Evolutionary conservation across 441 rosid species (phyloP).

Genomic region (Erysimum cheiri): DNA sequence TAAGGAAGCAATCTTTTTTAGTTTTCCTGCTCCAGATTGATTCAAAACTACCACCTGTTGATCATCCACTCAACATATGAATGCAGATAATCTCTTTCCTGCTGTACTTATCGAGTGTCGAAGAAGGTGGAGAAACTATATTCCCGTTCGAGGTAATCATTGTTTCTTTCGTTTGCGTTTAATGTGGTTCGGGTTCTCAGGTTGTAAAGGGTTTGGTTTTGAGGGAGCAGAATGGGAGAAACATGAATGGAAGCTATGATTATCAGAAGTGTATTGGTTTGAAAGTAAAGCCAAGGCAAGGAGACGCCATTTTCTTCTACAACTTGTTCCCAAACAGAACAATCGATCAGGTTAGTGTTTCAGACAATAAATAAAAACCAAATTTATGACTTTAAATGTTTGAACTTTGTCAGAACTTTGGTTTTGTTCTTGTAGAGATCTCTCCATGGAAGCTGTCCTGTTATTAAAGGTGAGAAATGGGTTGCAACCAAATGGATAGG

Average conservation of each 20-base stretch:
- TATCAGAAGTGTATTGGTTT: conserved; percentile 56
- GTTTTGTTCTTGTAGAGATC: conserved; percentile 53
- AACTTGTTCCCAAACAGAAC: conserved; percentile 63
- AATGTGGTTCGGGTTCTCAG: background rate
- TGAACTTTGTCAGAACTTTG: conserved; percentile 1
- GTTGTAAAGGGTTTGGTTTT: conserved; percentile 5
- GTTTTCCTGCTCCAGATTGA: background rate
- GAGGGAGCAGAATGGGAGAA: conserved; percentile 31
- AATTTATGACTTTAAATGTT: background rate
- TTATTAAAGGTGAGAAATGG: conserved; percentile 72
- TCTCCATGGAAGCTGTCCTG: conserved; percentile 69
- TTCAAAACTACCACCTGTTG: background rate
- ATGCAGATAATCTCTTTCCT: conserved; percentile 64
- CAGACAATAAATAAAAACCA: background rate
- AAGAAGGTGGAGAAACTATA: conserved; percentile 77
- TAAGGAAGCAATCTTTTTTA: conserved; percentile 31
- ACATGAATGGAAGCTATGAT: conserved; percentile 53
- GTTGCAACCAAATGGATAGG: conserved; percentile 80
- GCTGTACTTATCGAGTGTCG: conserved; percentile 65
- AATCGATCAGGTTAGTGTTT: conserved; percentile 59
- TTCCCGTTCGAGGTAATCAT: conserved; percentile 67
- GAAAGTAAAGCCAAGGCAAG: conserved; percentile 62
- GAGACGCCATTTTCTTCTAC: conserved; percentile 74
- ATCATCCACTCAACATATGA: background rate
- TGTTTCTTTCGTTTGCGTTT: background rate